phyloP scores from a whole-genome alignment of 345 rosid species.

The Xanthoceras sorbifolium region DNA sequence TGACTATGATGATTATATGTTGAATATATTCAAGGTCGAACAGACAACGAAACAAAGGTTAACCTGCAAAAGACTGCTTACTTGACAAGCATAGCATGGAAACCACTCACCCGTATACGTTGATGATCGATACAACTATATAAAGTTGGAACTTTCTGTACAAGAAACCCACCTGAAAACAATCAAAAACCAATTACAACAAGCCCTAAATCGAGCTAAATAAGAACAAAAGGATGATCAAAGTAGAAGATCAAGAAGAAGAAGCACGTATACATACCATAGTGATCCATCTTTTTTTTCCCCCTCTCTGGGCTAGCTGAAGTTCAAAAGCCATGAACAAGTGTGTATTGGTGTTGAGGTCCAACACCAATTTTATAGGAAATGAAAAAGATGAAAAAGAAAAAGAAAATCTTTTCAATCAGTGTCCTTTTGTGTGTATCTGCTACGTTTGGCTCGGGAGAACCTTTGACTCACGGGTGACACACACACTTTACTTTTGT shows the following conservation, averaged over 20 bases:
- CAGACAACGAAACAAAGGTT: constrained; percentile 56
- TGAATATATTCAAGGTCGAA: constrained; percentile 52
- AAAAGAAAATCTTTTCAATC: neutral
- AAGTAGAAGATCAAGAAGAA: neutral
- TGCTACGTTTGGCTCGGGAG: constrained; percentile 29
- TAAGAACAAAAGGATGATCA: neutral
- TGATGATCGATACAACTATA: neutral
- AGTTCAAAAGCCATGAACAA: neutral
- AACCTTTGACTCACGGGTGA: constrained; percentile 43
- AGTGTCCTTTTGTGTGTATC: neutral
- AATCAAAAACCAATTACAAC: neutral
- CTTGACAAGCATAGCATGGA: constrained; percentile 56
- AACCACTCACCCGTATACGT: constrained; percentile 42
- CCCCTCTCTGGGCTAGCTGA: neutral
- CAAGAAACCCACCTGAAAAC: constrained; percentile 13
- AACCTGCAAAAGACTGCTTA: constrained; percentile 40
- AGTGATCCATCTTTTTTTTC: neutral
- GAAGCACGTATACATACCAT: neutral
- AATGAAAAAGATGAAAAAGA: constrained; percentile 16
- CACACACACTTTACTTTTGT: neutral
- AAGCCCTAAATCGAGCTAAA: neutral
- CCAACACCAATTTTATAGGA: constrained; percentile 20
- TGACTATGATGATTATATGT: neutral
- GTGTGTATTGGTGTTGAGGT: neutral
- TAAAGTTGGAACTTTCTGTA: neutral